A percentile compares a stretch with the other conserved stretches of the same genome.
These are phyloP conservation scores for Oligophagozyma castellii DNA, from an alignment of 1,139 yeast species.

Conservation along the genomic window DNA sequence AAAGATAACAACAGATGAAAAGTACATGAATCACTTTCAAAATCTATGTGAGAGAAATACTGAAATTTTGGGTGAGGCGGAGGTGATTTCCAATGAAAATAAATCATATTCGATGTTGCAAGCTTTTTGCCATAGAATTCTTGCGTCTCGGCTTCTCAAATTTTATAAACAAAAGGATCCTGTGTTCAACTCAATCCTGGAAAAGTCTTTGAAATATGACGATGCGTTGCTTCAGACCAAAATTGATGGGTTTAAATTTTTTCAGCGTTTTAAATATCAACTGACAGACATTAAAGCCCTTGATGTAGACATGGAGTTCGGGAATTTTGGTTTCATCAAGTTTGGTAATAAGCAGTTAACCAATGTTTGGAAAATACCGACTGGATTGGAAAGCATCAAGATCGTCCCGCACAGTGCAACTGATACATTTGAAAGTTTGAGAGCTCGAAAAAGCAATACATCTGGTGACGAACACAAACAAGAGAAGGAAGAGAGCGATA, in stretches of 20 bases:
- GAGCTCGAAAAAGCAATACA: no score
- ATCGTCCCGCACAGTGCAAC: no score
- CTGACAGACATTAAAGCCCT: slow-evolving; percentile 2
- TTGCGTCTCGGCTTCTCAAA: slow-evolving; percentile 11
- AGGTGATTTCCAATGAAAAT: no score
- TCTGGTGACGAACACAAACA: not conserved
- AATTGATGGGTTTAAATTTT: slow-evolving; percentile 13
- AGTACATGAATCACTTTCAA: slow-evolving; percentile 12
- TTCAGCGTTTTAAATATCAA: slow-evolving; percentile 9
- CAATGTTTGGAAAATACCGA: slow-evolving; percentile 20
- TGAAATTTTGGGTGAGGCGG: no score
- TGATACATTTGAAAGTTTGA: no score
- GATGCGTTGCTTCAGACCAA: slow-evolving; percentile 10
- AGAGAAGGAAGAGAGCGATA: slow-evolving; percentile 5
- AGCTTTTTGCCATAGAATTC: no score
- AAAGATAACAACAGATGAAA: slow-evolving; percentile 10
- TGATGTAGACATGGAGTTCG: slow-evolving; percentile 12
- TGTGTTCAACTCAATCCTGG: slow-evolving; percentile 9
- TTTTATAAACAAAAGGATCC: slow-evolving; percentile 19
- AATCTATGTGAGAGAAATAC: slow-evolving; percentile 1
- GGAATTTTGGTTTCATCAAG: slow-evolving; percentile 21
- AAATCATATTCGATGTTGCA: no score
- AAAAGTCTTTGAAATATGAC: slow-evolving; percentile 9
- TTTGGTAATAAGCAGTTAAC: slow-evolving; percentile 22
- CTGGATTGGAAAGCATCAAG: slow-evolving; percentile 16